A percentile compares a stretch with the other conserved stretches of the same genome.
phyloP scores from a whole-genome alignment of 192 early-diverging fungal species.

The Helicostylum pulchrum region DNA sequence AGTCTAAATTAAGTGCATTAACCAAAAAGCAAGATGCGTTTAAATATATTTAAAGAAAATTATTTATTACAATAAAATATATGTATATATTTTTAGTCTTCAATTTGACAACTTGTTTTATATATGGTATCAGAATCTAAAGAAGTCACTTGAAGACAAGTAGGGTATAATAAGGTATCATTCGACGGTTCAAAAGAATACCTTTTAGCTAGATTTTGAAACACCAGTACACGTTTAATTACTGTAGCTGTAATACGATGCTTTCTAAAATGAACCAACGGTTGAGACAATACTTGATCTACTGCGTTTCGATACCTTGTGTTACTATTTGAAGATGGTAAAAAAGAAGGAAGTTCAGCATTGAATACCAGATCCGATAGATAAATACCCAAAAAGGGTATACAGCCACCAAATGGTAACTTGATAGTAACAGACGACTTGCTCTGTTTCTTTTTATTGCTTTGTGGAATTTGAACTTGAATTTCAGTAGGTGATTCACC shows the following conservation, averaged over 20 bases:
- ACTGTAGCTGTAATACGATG: conserved; percentile 54
- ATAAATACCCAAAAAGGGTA: conserved; percentile 60
- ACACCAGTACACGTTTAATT: conserved; percentile 55
- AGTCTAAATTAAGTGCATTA: no score
- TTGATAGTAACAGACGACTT: conserved; percentile 11
- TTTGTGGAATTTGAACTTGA: conserved; percentile 25
- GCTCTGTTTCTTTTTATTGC: conserved; percentile 6
- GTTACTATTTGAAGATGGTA: conserved; percentile 24
- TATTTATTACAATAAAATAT: no score
- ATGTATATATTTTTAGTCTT: no score
- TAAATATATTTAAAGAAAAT: no score
- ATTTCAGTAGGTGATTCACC: conserved; percentile 43
- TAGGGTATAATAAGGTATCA: conserved; percentile 36
- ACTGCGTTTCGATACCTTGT: background rate
- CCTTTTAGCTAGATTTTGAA: conserved; percentile 46
- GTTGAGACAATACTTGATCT: conserved; percentile 27
- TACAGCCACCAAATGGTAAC: conserved; percentile 50
- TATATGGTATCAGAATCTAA: no score
- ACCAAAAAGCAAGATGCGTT: no score
- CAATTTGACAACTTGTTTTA: no score
- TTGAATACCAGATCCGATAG: conserved; percentile 58
- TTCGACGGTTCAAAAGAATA: conserved; percentile 44
- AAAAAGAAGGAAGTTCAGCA: conserved; percentile 49
- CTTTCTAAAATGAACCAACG: conserved; percentile 55
- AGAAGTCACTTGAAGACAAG: conserved; percentile 21